These are phyloP conservation scores for Flaveria brownii DNA, from an alignment of 129 eudicot genomes.

Conservation along the genomic window DNA sequence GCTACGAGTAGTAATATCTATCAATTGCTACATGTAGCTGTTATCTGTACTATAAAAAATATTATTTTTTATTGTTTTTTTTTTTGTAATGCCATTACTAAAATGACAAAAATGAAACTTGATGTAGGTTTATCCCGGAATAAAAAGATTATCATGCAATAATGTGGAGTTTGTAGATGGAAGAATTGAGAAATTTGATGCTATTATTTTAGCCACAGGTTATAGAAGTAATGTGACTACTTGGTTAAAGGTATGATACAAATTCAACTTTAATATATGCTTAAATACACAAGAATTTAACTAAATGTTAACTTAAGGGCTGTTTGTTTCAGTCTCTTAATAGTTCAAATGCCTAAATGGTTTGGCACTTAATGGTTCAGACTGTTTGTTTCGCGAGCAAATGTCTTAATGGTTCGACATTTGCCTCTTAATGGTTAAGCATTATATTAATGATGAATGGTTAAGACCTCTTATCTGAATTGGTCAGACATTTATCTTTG, in stretches of 20 bases:
- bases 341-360: too few relatives aligned
- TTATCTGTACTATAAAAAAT: not conserved
- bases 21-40: not conserved
- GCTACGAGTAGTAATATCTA: too few relatives aligned
- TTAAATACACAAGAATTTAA: not conserved
- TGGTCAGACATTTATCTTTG: too few relatives aligned
- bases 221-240: slow-evolving; percentile 60
- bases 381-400: too few relatives aligned
- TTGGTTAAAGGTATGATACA: slow-evolving; percentile 61
- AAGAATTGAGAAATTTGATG: slow-evolving; percentile 51
- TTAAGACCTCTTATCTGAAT: too few relatives aligned
- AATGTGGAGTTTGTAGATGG: slow-evolving; percentile 65
- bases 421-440: too few relatives aligned
- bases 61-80: not conserved
- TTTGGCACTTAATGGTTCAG: too few relatives aligned
- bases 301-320: too few relatives aligned
- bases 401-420: too few relatives aligned
- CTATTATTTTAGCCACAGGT: slow-evolving; percentile 67
- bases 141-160: slow-evolving; percentile 44
- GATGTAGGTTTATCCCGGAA: slow-evolving; percentile 60
- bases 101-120: slow-evolving; percentile 16
- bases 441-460: too few relatives aligned
- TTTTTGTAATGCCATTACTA: not conserved
- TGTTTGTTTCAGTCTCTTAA: too few relatives aligned
- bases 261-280: not conserved